phyloP scores from a whole-genome alignment of 2,329 filamentous ascomycete genomes.

The Neopestalotiopsis clavispora region DNA sequence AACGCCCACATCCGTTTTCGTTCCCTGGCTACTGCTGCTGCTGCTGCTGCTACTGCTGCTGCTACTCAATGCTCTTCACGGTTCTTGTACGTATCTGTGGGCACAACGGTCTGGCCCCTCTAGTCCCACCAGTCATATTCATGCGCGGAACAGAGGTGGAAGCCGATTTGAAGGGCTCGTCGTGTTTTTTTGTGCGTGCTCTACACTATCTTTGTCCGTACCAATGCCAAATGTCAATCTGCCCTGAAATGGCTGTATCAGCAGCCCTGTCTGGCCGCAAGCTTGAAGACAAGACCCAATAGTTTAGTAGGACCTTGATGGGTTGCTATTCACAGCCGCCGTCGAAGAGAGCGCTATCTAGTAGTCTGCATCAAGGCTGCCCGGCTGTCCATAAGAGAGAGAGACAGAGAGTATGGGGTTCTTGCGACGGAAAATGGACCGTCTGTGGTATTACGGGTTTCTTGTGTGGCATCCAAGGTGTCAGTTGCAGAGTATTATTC shows the following conservation, averaged over 20 bases:
- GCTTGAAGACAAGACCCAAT: conserved; percentile 14
- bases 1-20: conserved; percentile 8
- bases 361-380: neutral
- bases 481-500: neutral
- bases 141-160: conserved; percentile 14
- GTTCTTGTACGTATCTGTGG: neutral
- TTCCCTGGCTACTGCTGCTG: neutral
- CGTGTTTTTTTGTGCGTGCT: conserved; percentile 1
- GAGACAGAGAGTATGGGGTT: neutral
- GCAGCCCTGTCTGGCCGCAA: conserved; percentile 13
- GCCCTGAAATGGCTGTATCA: neutral
- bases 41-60: neutral
- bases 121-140: conserved; percentile 15
- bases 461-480: neutral
- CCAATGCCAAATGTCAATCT: conserved; percentile 1
- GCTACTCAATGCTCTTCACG: neutral
- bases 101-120: neutral
- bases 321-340: neutral
- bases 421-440: neutral
- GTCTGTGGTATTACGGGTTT: neutral
- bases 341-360: neutral
- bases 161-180: conserved; percentile 10
- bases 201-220: neutral
- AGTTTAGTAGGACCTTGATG: neutral
- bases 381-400: neutral